Evolutionary conservation across 441 rosid genomes (phyloP), one percentile per base, ranked within the genome.

Genomic region (Theobroma grandiflorum): DNA sequence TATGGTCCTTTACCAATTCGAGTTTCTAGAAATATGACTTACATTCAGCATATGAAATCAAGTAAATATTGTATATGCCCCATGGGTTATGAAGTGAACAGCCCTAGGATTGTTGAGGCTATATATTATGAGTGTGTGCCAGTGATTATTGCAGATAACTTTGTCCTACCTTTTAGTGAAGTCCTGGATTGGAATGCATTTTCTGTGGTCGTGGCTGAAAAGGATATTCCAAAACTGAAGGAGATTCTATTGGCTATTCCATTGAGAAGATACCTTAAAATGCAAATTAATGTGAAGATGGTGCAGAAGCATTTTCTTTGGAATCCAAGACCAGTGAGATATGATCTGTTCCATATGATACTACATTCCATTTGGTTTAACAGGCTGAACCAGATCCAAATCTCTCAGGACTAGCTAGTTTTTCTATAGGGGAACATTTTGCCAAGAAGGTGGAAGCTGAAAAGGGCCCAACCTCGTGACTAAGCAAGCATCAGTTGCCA

Each of bases 1-100:
- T 91, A 89, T 77, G 90, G 93, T 15, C 92, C 86, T 35, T 86
- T 94, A 52, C 97, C 96, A 4, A 76, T 9, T 69, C 84, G 82
- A 63, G 82, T 92, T 69, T 84, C 97, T 55, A 81, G 87, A 67
- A 91, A 88, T 43, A 91, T 91, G 98, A 86, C 82, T 22, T 94
- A 93, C 69, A 89, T 94, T 74, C 93, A 90, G 43, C 98, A 94
- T 82, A 95, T 95, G 99, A 94, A 91, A 79, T 89, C 95, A 18
- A 95, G 98, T 76, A 92, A 83, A 72, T 95, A 81, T 74, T 95
- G 99, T 76, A 57, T 92, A 71, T 95, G 99, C 82, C 98, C 99
- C n/a, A 92, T 89, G 99, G 98, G 99, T 1, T 88, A 84, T 80
- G 98, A 95, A 85, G 98, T 94, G 75, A 95, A 94, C 87, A 91